These are phyloP conservation scores for Sungouiozyma ichnusensis DNA, from an alignment of 805 yeast genomes.

Conservation along the genomic window DNA sequence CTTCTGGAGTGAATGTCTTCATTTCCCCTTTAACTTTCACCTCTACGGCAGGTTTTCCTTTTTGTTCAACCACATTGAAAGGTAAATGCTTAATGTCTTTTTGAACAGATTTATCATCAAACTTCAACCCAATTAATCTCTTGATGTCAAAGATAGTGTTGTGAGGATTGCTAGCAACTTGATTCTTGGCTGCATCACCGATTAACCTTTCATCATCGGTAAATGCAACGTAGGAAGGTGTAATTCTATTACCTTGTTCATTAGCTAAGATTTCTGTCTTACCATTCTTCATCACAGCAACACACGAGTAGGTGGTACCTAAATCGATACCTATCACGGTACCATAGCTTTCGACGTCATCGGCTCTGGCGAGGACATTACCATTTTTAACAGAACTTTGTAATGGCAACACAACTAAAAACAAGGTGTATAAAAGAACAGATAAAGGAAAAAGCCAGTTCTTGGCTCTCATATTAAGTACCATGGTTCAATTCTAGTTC, in stretches of 20 bases:
- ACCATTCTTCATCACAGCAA: constrained; percentile 76
- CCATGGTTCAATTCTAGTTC: not conserved
- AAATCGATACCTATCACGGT: constrained; percentile 87
- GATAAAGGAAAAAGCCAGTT: constrained; percentile 42
- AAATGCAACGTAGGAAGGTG: constrained; percentile 91
- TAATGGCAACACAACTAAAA: constrained; percentile 24
- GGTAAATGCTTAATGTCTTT: constrained; percentile 79
- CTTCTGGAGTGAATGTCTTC: constrained; percentile 82
- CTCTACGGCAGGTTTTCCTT: constrained; percentile 74
- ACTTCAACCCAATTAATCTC: constrained; percentile 82
- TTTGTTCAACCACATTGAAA: constrained; percentile 54
- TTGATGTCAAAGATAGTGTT: constrained; percentile 88
- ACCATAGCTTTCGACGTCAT: constrained; percentile 41
- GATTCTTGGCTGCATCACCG: constrained; percentile 96
- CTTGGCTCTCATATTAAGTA: not conserved
- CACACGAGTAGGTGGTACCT: constrained; percentile 97
- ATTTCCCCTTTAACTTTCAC: constrained; percentile 66
- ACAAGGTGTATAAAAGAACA: constrained; percentile 22
- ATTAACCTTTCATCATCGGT: constrained; percentile 85
- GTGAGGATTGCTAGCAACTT: constrained; percentile 77
- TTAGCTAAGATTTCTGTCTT: constrained; percentile 88
- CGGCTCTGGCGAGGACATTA: constrained; percentile 28
- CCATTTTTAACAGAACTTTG: constrained; percentile 3
- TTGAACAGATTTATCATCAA: constrained; percentile 65
- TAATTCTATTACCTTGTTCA: constrained; percentile 95